Percentiles rank a stretch among this genome's conserved stretches.
phyloP scores from a whole-genome alignment of 2,329 filamentous ascomycete species.

The Penicillium sp. region DNA sequence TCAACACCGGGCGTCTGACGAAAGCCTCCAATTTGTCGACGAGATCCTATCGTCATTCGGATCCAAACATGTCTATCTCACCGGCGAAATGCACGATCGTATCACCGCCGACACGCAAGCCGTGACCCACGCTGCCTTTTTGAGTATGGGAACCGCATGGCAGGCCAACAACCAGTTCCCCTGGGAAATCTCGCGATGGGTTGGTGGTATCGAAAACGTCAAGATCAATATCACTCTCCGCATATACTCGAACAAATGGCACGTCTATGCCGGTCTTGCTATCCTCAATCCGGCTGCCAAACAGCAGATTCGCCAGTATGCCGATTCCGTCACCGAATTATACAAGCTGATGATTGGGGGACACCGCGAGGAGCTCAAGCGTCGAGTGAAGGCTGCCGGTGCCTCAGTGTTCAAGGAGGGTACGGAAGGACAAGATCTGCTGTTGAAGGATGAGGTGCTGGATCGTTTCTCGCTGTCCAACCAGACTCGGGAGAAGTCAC shows the following conservation, averaged over 20 bases:
- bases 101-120: slow-evolving; percentile 99
- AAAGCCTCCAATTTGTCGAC: slow-evolving; percentile 79
- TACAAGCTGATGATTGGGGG: slow-evolving; percentile 97
- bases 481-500: slow-evolving; percentile 68
- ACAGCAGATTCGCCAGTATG: slow-evolving; percentile 93
- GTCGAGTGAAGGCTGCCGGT: slow-evolving; percentile 79
- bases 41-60: slow-evolving; percentile 79
- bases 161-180: slow-evolving; percentile 93
- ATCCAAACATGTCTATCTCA: slow-evolving; percentile 86
- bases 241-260: slow-evolving; percentile 99
- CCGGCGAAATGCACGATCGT: slow-evolving; percentile 86
- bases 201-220: slow-evolving; percentile 97
- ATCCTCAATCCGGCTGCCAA: slow-evolving; percentile 94
- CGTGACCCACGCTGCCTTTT: slow-evolving; percentile 94
- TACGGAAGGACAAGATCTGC: slow-evolving; percentile 65
- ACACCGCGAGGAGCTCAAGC: slow-evolving; percentile 73
- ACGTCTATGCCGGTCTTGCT: slow-evolving; percentile 95
- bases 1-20: slow-evolving; percentile 83
- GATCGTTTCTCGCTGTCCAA: slow-evolving; percentile 87
- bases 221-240: slow-evolving; percentile 98
- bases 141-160: slow-evolving; percentile 98
- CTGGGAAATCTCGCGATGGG: slow-evolving; percentile 94
- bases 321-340: slow-evolving; percentile 86
- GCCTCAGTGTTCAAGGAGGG: slow-evolving; percentile 68
- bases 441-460: slow-evolving; percentile 79